A percentile compares a stretch with the other conserved stretches of the same genome.
phyloP scores from a whole-genome alignment of 768 basidiomycete genomes.

The Calocybe cyanea region DNA sequence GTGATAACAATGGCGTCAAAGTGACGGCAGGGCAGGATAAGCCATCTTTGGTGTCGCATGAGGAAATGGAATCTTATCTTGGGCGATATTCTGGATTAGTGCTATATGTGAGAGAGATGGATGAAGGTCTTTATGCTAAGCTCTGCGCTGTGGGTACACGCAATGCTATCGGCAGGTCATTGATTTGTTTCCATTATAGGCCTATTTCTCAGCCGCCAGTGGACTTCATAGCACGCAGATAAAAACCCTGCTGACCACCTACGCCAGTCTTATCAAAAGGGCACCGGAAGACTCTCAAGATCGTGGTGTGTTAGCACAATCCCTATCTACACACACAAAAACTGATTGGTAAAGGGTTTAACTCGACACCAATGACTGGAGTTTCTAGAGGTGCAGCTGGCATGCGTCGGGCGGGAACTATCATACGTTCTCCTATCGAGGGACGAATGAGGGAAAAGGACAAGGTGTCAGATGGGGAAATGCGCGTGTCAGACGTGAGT shows the following conservation, averaged over 20 bases:
- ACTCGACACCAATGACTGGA: slow-evolving; percentile 33
- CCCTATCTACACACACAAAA: neutral
- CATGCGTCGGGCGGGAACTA: slow-evolving; percentile 79
- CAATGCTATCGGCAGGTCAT: neutral
- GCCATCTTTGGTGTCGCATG: slow-evolving; percentile 57
- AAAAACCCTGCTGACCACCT: slow-evolving; percentile 61
- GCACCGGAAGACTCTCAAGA: slow-evolving; percentile 70
- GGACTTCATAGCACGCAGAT: slow-evolving; percentile 81
- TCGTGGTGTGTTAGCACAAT: slow-evolving; percentile 44
- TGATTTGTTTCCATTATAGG: slow-evolving; percentile 39
- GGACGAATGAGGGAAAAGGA: slow-evolving; percentile 57
- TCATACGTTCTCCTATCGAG: slow-evolving; percentile 78
- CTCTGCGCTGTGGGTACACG: slow-evolving; percentile 73
- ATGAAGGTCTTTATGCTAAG: slow-evolving; percentile 81
- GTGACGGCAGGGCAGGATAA: slow-evolving; percentile 39
- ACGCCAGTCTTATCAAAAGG: slow-evolving; percentile 60
- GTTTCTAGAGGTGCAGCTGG: slow-evolving; percentile 48
- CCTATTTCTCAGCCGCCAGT: slow-evolving; percentile 86
- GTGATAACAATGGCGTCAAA: slow-evolving; percentile 55
- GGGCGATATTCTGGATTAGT: slow-evolving; percentile 87
- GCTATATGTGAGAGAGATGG: slow-evolving; percentile 95
- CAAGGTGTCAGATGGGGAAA: slow-evolving; percentile 51
- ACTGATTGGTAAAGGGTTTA: slow-evolving; percentile 38
- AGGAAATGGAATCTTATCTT: slow-evolving; percentile 74
- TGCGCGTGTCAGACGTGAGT: slow-evolving; percentile 68